These are phyloP conservation scores for Epichloe brachyelytri DNA, from an alignment of 2,329 filamentous ascomycete species.

Conservation along the genomic window DNA sequence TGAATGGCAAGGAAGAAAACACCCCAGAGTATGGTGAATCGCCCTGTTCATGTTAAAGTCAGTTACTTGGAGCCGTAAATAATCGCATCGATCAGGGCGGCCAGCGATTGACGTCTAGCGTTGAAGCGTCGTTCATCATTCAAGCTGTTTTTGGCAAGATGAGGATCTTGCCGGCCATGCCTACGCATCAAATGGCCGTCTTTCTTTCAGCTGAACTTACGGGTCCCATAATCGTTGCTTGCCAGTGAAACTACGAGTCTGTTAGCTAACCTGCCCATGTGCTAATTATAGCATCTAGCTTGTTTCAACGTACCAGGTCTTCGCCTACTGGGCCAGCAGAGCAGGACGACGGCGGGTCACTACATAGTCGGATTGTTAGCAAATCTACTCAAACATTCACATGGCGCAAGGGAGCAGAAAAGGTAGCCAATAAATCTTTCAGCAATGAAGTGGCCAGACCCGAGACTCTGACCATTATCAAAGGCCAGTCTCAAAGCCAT, in stretches of 20 bases:
- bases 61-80: slow-evolving; percentile 10
- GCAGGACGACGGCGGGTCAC: slow-evolving; percentile 97
- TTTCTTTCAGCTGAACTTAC: slow-evolving; percentile 42
- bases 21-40: slow-evolving; percentile 97
- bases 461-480: background rate
- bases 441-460: background rate
- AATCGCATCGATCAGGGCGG: background rate
- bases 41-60: slow-evolving; percentile 39
- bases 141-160: background rate
- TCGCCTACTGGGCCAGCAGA: slow-evolving; percentile 94
- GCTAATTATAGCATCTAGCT: background rate
- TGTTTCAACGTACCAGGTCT: slow-evolving; percentile 67
- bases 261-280: slow-evolving; percentile 11
- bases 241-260: slow-evolving; percentile 82
- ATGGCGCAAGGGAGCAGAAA: background rate
- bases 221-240: slow-evolving; percentile 99
- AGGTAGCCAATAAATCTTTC: background rate
- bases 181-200: background rate
- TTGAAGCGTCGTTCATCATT: background rate
- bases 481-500: background rate
- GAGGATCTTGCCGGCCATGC: background rate
- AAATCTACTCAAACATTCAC: background rate
- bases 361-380: slow-evolving; percentile 26
- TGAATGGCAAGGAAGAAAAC: slow-evolving; percentile 99
- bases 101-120: background rate